These are phyloP conservation scores for Salix suchowensis DNA, from an alignment of 345 rosid species.

Conservation along the genomic window DNA sequence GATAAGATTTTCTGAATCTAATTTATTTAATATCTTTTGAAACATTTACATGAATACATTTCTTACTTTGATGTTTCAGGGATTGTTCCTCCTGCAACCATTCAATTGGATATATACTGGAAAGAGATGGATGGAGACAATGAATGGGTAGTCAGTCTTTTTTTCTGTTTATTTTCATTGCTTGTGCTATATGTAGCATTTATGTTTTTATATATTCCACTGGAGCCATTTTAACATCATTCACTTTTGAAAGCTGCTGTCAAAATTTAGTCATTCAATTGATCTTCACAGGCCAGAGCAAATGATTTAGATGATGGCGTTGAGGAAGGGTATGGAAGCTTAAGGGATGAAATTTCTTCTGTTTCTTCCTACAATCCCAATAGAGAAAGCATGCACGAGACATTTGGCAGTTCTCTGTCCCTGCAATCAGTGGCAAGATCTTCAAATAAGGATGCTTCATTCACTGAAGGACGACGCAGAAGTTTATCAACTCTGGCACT, in stretches of 20 bases:
- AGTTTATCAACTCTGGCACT: conserved; percentile 52
- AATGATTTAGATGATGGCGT: conserved; percentile 60
- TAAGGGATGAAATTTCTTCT: conserved; percentile 83
- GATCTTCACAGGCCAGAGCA: conserved; percentile 55
- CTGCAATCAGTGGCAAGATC: conserved; percentile 66
- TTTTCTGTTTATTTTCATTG: conserved; percentile 5
- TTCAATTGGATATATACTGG: conserved; percentile 75
- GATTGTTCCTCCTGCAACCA: conserved; percentile 66
- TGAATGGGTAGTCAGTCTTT: conserved; percentile 71
- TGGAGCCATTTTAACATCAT: neutral
- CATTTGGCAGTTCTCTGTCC: conserved; percentile 76
- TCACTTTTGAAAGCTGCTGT: neutral
- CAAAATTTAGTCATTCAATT: neutral
- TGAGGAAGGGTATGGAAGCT: conserved; percentile 89
- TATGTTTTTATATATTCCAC: too few species aligned
- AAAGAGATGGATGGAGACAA: conserved; percentile 94
- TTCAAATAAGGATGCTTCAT: conserved; percentile 50
- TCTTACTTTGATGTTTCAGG: conserved; percentile 37
- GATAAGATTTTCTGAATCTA: neutral
- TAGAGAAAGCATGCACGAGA: conserved; percentile 55
- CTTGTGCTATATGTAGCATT: neutral
- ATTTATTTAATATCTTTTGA: neutral
- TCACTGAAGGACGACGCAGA: conserved; percentile 44
- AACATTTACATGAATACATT: neutral
- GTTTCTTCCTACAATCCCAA: conserved; percentile 70